Evolutionary conservation across 805 yeast species (phyloP).

Genomic region (Wickerhamiella slavikovae): DNA sequence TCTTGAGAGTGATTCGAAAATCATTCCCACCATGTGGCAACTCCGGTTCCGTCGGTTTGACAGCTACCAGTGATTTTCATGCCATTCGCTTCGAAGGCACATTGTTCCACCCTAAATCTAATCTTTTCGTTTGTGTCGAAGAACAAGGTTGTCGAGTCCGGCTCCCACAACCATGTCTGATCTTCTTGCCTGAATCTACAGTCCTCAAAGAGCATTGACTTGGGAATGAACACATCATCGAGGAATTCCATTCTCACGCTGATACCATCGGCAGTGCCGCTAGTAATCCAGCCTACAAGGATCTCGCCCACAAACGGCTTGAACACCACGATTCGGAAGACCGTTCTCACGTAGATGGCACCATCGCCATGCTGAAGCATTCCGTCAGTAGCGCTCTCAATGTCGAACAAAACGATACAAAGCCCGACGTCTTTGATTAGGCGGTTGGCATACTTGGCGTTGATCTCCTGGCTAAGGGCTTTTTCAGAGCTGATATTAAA

Average conservation of each 20-base stretch:
- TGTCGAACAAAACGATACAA: conserved; percentile 68
- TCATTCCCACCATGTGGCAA: conserved; percentile 85
- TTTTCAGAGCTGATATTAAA: conserved; percentile 52
- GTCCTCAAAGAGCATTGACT: conserved; percentile 57
- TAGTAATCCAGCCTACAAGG: conserved; percentile 78
- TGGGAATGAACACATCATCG: conserved; percentile 81
- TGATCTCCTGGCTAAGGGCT: conserved; percentile 61
- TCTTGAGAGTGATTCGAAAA: too few relatives aligned
- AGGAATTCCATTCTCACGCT: conserved; percentile 70
- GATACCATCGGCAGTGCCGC: conserved; percentile 73
- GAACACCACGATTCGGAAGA: conserved; percentile 60
- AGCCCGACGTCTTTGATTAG: conserved; percentile 71
- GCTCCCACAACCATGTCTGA: conserved; percentile 90
- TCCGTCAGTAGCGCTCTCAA: conserved; percentile 69
- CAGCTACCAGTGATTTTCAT: conserved; percentile 77
- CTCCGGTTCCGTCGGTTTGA: conserved; percentile 92
- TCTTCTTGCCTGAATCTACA: conserved; percentile 48
- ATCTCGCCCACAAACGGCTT: conserved; percentile 92
- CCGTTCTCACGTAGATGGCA: conserved; percentile 49
- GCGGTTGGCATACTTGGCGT: conserved; percentile 69
- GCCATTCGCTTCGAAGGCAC: conserved; percentile 55
- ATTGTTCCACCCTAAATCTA: conserved; percentile 79
- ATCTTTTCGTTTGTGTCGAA: conserved; percentile 83
- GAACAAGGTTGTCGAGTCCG: conserved; percentile 50
- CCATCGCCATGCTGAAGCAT: conserved; percentile 89